These are phyloP conservation scores for Allomyces macrogynus DNA, from an alignment of 192 early-diverging fungal genomes.

Conservation along the genomic window DNA sequence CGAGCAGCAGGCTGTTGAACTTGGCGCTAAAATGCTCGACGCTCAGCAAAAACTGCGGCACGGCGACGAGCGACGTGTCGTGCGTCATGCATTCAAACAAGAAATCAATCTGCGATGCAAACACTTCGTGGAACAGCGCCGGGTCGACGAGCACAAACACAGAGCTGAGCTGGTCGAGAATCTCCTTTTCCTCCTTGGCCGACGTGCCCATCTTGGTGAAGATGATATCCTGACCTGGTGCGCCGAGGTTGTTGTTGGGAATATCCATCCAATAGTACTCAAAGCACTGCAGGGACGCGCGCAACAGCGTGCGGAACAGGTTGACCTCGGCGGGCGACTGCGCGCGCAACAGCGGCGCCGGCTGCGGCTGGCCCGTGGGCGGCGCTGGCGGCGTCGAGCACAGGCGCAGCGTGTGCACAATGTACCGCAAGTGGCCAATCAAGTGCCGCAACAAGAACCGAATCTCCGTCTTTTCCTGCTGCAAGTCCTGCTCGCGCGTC, in stretches of 20 bases:
- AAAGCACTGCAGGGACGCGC: constrained; percentile 61
- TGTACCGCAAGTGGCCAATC: no score
- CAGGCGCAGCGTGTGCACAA: no score
- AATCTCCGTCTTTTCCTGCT: no score
- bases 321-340: constrained; percentile 50
- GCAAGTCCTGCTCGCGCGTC: no score
- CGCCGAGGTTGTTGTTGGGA: constrained; percentile 18
- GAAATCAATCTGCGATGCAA: constrained; percentile 64
- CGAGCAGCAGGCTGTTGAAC: constrained; percentile 56
- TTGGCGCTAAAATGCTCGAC: constrained; percentile 52
- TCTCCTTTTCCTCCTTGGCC: constrained; percentile 76
- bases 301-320: constrained; percentile 48
- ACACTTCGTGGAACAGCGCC: constrained; percentile 87
- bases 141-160: constrained; percentile 68
- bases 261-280: constrained; percentile 58
- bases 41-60: constrained; percentile 74
- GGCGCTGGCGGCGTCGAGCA: no score
- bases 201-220: constrained; percentile 33
- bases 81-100: constrained; percentile 65
- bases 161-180: constrained; percentile 70
- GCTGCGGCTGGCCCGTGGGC: no score
- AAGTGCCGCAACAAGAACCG: no score
- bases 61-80: constrained; percentile 52
- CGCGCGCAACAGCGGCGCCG: constrained; percentile 23
- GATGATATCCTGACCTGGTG: constrained; percentile 6